Conservation (phyloP, 164 flowering plant species). For the Protea cynaroides region DNA sequence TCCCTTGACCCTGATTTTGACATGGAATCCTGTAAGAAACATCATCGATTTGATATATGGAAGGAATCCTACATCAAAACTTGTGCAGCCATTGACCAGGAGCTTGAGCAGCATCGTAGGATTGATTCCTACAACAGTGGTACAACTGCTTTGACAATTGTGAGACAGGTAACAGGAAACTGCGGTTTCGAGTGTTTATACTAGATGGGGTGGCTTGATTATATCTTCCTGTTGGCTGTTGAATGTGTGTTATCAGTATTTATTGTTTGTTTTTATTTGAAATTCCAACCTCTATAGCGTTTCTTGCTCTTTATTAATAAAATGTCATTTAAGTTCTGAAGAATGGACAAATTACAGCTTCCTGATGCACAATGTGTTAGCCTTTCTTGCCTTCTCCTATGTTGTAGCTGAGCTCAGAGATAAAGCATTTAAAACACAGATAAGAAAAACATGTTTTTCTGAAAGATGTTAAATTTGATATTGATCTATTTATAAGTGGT, state of each 20-base stretch:
- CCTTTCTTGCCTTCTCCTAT: not conserved
- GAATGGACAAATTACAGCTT: not conserved
- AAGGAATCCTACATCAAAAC: constrained; percentile 61
- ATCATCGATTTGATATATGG: constrained; percentile 51
- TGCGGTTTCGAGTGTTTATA: not conserved
- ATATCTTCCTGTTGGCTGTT: not conserved
- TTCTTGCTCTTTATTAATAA: not conserved
- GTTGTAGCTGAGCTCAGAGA: not conserved
- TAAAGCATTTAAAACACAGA: not conserved
- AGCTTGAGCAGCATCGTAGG: constrained; percentile 45
- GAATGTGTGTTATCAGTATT: not conserved
- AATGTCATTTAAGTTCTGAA: not conserved
- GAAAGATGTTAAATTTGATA: not conserved
- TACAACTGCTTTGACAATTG: constrained; percentile 70
- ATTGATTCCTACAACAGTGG: constrained; percentile 77
- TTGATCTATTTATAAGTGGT: not conserved
- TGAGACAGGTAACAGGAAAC: constrained; percentile 60
- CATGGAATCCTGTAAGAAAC: constrained; percentile 28
- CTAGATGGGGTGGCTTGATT: not conserved
- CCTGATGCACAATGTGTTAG: not conserved
- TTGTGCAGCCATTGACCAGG: constrained; percentile 65
- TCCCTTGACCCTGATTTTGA: constrained; percentile 30
- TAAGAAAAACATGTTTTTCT: not conserved
- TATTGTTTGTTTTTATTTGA: too few relatives aligned
- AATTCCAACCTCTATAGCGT: not conserved